Conservation (phyloP, 345 rosid genomes). For the Eucalyptus leucophloia region DNA sequence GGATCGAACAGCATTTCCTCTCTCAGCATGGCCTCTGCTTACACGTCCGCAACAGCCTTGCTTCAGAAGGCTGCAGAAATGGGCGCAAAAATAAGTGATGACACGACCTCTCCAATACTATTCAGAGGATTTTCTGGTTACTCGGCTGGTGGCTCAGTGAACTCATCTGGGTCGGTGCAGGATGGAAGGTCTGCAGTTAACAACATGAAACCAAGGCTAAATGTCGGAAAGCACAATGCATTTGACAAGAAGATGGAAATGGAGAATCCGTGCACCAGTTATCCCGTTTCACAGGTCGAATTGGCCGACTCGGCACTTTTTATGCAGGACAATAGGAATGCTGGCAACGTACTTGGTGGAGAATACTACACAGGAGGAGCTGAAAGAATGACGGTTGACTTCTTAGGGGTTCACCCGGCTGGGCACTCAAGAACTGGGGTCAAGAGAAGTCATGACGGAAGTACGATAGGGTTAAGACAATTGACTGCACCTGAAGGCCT, state of each 20-base stretch:
- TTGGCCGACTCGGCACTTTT: background rate
- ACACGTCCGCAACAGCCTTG: constrained; percentile 47
- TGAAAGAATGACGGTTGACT: constrained; percentile 29
- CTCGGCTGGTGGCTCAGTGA: constrained; percentile 1
- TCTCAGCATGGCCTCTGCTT: constrained; percentile 6
- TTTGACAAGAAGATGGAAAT: background rate
- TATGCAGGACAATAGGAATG: background rate
- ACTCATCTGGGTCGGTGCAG: constrained; percentile 7
- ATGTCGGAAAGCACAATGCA: background rate
- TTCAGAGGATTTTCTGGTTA: constrained; percentile 37
- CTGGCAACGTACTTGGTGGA: background rate
- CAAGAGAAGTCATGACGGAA: constrained; percentile 4
- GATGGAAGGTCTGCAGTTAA: background rate
- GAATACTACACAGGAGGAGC: constrained; percentile 6
- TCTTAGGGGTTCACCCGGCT: constrained; percentile 33
- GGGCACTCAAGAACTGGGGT: constrained; percentile 3
- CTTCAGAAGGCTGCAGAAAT: constrained; percentile 49
- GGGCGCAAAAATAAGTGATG: constrained; percentile 47
- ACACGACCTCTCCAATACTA: constrained; percentile 29
- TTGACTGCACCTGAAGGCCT: constrained; percentile 1
- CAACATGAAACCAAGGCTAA: background rate
- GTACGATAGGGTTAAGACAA: constrained; percentile 2
- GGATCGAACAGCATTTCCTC: constrained; percentile 8
- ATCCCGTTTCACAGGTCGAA: background rate
- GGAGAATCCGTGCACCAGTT: background rate